phyloP scores from a whole-genome alignment of 805 yeast genomes.

The Tetrapisispora fleetii region DNA sequence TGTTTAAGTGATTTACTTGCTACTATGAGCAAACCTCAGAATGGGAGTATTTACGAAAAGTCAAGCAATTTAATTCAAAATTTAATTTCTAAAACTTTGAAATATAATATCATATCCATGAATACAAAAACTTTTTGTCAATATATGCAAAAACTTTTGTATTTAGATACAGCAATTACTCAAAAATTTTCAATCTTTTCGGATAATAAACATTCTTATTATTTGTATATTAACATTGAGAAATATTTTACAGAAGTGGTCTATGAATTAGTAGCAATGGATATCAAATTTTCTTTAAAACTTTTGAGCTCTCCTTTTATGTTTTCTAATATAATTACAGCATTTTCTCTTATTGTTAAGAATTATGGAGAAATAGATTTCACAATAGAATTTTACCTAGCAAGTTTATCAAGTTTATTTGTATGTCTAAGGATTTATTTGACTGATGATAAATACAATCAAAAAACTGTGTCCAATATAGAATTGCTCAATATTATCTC shows the following conservation, averaged over 20 bases:
- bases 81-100: conserved; percentile 31
- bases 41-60: conserved; percentile 23
- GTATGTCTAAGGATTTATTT: conserved; percentile 11
- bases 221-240: not conserved
- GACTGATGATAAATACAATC: conserved; percentile 1
- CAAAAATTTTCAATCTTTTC: not conserved
- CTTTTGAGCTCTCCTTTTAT: conserved; percentile 8
- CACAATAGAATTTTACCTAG: conserved; percentile 17
- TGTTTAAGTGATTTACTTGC: conserved; percentile 23
- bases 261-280: conserved; percentile 3
- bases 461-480: conserved; percentile 1
- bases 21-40: conserved; percentile 27
- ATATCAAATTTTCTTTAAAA: conserved; percentile 5
- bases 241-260: not conserved
- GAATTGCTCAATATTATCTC: conserved; percentile 7
- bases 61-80: conserved; percentile 26
- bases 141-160: conserved; percentile 9
- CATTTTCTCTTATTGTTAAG: conserved; percentile 6
- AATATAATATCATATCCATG: conserved; percentile 6
- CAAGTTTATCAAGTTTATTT: conserved; percentile 21
- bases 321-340: conserved; percentile 11
- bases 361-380: conserved; percentile 3
- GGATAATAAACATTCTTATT: not conserved
- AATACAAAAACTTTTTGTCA: conserved; percentile 12
- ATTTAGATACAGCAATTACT: not conserved